These are phyloP conservation scores for Cubamyces lactineus DNA, from an alignment of 768 basidiomycete genomes.

Conservation along the genomic window DNA sequence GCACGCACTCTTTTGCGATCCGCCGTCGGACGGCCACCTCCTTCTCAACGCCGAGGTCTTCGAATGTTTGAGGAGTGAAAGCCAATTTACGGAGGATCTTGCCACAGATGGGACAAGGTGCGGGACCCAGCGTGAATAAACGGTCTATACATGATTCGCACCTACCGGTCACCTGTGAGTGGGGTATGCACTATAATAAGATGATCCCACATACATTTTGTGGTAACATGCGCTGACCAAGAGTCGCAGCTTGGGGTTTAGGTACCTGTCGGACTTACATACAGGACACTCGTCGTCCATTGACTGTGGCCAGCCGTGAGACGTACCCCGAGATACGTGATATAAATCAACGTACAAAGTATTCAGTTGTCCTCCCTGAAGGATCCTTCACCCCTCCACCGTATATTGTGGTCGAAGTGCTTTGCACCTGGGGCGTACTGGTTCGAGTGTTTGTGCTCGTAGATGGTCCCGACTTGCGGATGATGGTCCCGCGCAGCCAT, in stretches of 20 bases:
- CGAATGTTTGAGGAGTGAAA: slow-evolving; percentile 95
- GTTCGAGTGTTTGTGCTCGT: slow-evolving; percentile 56
- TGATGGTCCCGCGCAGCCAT: slow-evolving; percentile 77
- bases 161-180: slow-evolving; percentile 47
- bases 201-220: slow-evolving; percentile 71
- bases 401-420: slow-evolving; percentile 73
- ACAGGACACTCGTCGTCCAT: slow-evolving; percentile 97
- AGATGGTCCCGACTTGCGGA: slow-evolving; percentile 61
- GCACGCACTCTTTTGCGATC: slow-evolving; percentile 82
- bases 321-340: slow-evolving; percentile 1
- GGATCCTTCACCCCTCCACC: slow-evolving; percentile 87
- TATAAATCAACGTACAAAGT: slow-evolving; percentile 58
- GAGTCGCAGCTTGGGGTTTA: slow-evolving; percentile 91
- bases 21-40: slow-evolving; percentile 89
- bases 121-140: slow-evolving; percentile 92
- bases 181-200: too few relatives aligned
- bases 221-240: slow-evolving; percentile 98
- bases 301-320: slow-evolving; percentile 47
- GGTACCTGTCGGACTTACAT: slow-evolving; percentile 94
- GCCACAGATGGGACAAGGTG: slow-evolving; percentile 92
- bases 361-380: slow-evolving; percentile 80
- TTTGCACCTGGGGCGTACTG: slow-evolving; percentile 68
- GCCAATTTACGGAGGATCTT: slow-evolving; percentile 87
- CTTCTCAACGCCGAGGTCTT: slow-evolving; percentile 90
- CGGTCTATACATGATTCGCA: slow-evolving; percentile 99